phyloP scores from a whole-genome alignment of 169 alveolate genomes.

The Plasmodium relictum region DNA sequence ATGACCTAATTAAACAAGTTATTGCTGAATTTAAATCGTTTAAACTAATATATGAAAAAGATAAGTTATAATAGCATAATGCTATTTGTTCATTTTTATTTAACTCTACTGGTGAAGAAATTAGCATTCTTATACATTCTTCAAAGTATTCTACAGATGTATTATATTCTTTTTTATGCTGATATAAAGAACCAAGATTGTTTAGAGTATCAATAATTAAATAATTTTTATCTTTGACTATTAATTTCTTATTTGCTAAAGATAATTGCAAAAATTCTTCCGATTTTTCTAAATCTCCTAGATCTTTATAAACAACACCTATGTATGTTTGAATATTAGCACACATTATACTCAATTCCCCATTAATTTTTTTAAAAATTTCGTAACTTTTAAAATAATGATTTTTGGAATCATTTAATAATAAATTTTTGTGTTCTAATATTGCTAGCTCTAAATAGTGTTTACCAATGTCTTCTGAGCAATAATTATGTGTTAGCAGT shows the following conservation, averaged over 20 bases:
- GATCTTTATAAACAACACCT: constrained; percentile 75
- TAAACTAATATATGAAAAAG: constrained; percentile 74
- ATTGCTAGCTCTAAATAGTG: constrained; percentile 78
- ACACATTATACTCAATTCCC: constrained; percentile 70
- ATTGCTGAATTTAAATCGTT: constrained; percentile 60
- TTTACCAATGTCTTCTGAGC: constrained; percentile 73
- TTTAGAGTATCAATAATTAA: constrained; percentile 73
- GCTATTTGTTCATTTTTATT: constrained; percentile 76
- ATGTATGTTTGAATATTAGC: constrained; percentile 73
- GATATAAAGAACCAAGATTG: constrained; percentile 71
- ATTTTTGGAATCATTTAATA: constrained; percentile 57
- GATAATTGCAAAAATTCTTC: constrained; percentile 70
- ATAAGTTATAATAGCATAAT: constrained; percentile 59
- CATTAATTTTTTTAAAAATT: constrained; percentile 60
- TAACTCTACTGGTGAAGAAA: constrained; percentile 44
- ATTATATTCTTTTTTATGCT: constrained; percentile 35
- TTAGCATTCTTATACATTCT: constrained; percentile 58
- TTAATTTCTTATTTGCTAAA: constrained; percentile 64
- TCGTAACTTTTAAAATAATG: constrained; percentile 77
- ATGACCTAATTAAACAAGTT: constrained; percentile 66
- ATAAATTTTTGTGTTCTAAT: constrained; percentile 71
- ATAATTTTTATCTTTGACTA: constrained; percentile 44
- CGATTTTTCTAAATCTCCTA: constrained; percentile 64
- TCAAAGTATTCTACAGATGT: constrained; percentile 65
- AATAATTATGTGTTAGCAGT: constrained; percentile 42